These are phyloP conservation scores for Tillandsia leiboldiana DNA, from an alignment of 176 grass and related monocot species.

Conservation along the genomic window DNA sequence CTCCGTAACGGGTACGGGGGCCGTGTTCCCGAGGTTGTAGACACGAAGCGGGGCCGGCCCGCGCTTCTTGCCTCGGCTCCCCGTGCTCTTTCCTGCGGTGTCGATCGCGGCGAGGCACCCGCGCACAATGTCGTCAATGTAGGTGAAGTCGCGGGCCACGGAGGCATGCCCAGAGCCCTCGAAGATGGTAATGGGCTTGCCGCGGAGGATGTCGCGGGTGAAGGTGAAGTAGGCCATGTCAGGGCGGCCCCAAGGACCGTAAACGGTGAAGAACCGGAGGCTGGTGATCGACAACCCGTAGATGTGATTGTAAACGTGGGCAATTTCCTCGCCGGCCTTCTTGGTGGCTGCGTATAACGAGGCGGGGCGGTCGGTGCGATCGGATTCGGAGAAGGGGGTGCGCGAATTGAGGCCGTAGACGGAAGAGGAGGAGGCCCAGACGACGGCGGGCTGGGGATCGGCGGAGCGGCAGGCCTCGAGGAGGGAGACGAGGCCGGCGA, in stretches of 20 bases:
- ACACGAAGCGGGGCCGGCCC: conserved; percentile 29
- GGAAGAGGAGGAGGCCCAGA: conserved; percentile 46
- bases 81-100: conserved; percentile 40
- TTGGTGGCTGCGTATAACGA: conserved; percentile 45
- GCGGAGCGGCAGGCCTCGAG: conserved; percentile 33
- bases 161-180: conserved; percentile 18
- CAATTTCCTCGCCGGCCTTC: conserved; percentile 44
- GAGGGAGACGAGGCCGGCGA: conserved; percentile 33
- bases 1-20: conserved; percentile 30
- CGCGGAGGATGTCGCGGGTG: conserved; percentile 36
- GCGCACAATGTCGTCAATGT: conserved; percentile 43
- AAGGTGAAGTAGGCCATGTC: conserved; percentile 56
- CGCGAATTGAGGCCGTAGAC: conserved; percentile 38
- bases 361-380: conserved; percentile 40
- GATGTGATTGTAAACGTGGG: conserved; percentile 45
- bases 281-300: conserved; percentile 43
- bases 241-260: conserved; percentile 40
- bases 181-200: conserved; percentile 39
- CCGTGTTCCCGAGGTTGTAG: conserved; percentile 44
- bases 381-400: conserved; percentile 27
- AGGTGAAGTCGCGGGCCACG: conserved; percentile 41
- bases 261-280: conserved; percentile 44
- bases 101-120: conserved; percentile 39
- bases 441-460: conserved; percentile 33
- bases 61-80: conserved; percentile 24